phyloP scores from a whole-genome alignment of 164 flowering plant species.

The Platanus orientalis region DNA sequence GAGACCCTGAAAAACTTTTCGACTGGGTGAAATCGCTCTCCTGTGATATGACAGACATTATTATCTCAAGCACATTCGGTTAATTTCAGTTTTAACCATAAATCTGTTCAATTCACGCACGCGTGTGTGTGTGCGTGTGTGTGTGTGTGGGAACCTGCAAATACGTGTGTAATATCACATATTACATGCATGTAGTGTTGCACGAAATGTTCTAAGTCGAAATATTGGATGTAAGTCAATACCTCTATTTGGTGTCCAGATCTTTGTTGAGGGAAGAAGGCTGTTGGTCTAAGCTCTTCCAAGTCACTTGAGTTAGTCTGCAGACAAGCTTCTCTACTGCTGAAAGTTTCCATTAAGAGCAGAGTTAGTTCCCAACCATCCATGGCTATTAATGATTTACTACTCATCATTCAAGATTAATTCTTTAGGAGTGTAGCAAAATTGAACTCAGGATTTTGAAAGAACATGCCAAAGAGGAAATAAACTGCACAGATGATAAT shows the following conservation, averaged over 20 bases:
- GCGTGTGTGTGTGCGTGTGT: no score
- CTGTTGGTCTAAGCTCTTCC: conserved; percentile 27
- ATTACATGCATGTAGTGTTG: background rate
- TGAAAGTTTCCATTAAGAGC: conserved; percentile 11
- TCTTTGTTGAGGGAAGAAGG: conserved; percentile 33
- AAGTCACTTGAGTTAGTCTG: conserved; percentile 36
- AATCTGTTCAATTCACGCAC: no score
- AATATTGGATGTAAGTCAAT: background rate
- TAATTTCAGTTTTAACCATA: no score
- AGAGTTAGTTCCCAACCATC: background rate
- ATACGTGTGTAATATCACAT: no score
- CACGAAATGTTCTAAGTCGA: no score
- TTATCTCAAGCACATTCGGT: background rate
- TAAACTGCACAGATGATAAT: no score
- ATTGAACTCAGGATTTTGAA: no score
- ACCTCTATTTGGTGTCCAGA: conserved; percentile 43
- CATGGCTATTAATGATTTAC: background rate
- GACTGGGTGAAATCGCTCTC: conserved; percentile 23
- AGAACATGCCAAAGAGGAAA: no score
- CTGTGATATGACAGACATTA: conserved; percentile 20
- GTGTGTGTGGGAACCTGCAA: no score
- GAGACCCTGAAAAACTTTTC: conserved; percentile 25
- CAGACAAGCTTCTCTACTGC: conserved; percentile 49
- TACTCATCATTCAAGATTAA: no score
- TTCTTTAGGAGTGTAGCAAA: no score